Base-by-base conservation (phyloP, 768 basidiomycete species). In the Amanita inopinata region DNA sequence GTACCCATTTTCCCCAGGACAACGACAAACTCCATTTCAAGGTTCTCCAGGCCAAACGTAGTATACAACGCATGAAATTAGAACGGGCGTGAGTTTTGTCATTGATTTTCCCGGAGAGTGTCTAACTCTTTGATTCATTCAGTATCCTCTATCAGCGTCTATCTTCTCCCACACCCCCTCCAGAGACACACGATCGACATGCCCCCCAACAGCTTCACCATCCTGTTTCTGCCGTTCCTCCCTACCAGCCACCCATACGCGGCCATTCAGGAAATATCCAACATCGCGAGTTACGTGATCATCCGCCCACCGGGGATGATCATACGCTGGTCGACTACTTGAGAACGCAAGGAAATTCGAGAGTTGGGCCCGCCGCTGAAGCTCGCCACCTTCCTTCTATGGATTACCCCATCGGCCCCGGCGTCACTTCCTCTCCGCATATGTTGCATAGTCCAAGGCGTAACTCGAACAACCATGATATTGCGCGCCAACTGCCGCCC, bases 1-100 rank as follows among this genome's bases (percentile, higher is more conserved):
- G 15, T 15, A 11, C 33, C 19, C 12, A 36, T 6, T 17, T 7
- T n/a, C 17, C 23, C 11, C 22, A 91, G 88, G 86, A 90, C 62
- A 91, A 91, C 62, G 88, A 90, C 69, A 87, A 81, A 62, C 72
- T 91, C 46, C 76, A 83, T 56, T 77, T 80, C 69, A 85, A 87
- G 59, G 76, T 88, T 27, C 65, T 86, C 20, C 71, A 80, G 56
- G 77, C 86, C 22, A 89, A 84, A 61, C 78, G 80, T 52, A 81
- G 76, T 54, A 87, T 91, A 32, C 85, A 87, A 59, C 73, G 88
- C 31, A 83, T 89, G 76, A 83, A 87, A 61, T 68, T 91, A 45
- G 88, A 91, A 63, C 70, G 88, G 66, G 85, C 86, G 88, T 90
- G 53, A 68, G 86, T 77, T 38, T 41, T 43, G 54, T 55, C 47